A percentile compares a stretch with the other conserved stretches of the same genome.
phyloP scores from a whole-genome alignment of 2,329 filamentous ascomycete species.

The Trichoderma asperellum region DNA sequence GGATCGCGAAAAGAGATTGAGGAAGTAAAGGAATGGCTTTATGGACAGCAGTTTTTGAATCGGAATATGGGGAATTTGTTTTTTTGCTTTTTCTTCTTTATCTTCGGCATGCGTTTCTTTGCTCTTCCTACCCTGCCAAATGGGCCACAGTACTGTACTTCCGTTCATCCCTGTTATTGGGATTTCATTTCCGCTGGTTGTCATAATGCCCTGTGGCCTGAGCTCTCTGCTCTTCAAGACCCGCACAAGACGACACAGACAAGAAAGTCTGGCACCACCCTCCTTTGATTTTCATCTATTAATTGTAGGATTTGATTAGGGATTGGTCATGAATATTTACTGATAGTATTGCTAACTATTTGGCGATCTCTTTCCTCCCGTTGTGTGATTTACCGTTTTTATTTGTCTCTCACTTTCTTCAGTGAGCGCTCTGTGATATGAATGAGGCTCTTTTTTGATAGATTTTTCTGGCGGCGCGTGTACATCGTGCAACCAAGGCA shows the following conservation, averaged over 20 bases:
- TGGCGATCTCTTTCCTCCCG: not conserved
- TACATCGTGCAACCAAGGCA: not conserved
- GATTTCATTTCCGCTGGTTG: not conserved
- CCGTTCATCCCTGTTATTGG: constrained; percentile 5
- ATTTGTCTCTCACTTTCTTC: too few species aligned
- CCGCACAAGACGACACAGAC: not conserved
- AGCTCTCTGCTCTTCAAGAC: not conserved
- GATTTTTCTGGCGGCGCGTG: not conserved
- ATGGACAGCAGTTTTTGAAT: constrained; percentile 13
- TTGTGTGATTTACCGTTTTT: not conserved
- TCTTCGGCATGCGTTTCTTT: constrained; percentile 22
- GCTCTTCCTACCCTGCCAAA: constrained; percentile 4
- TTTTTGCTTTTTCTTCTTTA: not conserved
- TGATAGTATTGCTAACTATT: constrained; percentile 3
- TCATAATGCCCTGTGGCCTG: not conserved
- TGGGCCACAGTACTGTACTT: constrained; percentile 25
- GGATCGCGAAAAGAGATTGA: constrained; percentile 52
- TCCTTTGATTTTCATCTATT: constrained; percentile 24
- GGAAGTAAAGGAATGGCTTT: constrained; percentile 41
- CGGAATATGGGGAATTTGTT: constrained; percentile 15
- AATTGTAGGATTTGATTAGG: constrained; percentile 26
- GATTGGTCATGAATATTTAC: constrained; percentile 18
- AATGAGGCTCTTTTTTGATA: not conserved
- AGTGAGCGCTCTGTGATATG: not conserved
- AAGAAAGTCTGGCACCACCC: constrained; percentile 14